Evolutionary conservation across 352 stramenopile genomes (phyloP), one percentile per base, ranked within the genome.

Genomic region (Pythium brachiatum): DNA sequence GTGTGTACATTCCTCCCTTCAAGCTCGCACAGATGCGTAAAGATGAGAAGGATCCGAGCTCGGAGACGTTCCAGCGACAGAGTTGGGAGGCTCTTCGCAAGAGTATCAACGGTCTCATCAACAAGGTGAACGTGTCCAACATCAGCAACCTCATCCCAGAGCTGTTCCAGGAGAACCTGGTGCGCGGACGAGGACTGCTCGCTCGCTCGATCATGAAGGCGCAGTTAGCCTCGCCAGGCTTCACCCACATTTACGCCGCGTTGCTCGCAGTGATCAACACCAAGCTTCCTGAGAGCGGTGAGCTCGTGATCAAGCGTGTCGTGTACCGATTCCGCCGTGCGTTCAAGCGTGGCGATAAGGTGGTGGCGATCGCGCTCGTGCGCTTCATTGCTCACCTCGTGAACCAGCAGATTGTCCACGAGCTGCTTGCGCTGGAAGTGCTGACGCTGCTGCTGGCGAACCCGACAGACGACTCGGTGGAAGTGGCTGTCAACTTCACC

Each of bases 181-280:
- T 99, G 23, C 92, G 98, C 3, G 92, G 97, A 7, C 89, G 97
- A 0, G 98, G 98, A 0, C 69, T 99, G 15, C 75, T 99, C 23
- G 86, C 86, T 26, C 82, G 96, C 38, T 96, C 95, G 8, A 74
- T 99, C 31, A 96, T 99, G 80, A 98, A 98, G 68, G 97, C 97
- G 8, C 95, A 99, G 58, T 69, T 98, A 23, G 95, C 94, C 1
- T 99, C 96, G 21, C 96, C 97, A 16, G 91, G 96, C 11, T 98
- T 98, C 69, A 98, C 95, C 50, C 90, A 97, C 76, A 94, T 98
- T 44, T 99, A 99, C 71, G 96, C 97, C 3, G 94, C 95, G 11
- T 67, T 99, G 0, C 83, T 99, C 21, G 92, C 97, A 1, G 97
- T 99, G n/a, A 68, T 99, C 47, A 99, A 99, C 78, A 99, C 96